Evolutionary conservation across 768 basidiomycete species (phyloP).

Genomic region (Russula lepida): DNA sequence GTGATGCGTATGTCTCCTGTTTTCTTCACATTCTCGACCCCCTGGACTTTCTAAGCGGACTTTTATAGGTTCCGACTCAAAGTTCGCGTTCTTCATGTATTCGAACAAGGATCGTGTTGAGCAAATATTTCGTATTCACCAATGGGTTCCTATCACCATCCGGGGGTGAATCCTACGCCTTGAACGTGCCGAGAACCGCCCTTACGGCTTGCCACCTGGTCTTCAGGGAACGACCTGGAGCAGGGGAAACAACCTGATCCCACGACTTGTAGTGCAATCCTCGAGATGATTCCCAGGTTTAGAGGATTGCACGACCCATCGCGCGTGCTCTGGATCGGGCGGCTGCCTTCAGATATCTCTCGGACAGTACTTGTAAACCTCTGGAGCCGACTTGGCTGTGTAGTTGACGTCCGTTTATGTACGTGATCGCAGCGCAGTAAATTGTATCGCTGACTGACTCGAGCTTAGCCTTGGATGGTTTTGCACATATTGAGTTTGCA

Average conservation of each 20-base stretch:
- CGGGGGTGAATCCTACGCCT: not conserved
- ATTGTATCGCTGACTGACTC: not conserved
- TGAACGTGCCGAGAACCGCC: not conserved
- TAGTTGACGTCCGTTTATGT: conserved; percentile 14
- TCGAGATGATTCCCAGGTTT: not conserved
- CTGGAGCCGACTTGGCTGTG: conserved; percentile 10
- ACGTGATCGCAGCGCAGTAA: not conserved
- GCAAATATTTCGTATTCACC: not conserved
- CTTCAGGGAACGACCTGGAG: not conserved
- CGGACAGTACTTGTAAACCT: not conserved
- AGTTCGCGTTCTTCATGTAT: conserved; percentile 8
- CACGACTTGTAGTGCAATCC: not conserved
- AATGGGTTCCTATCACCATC: not conserved
- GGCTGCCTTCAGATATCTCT: not conserved
- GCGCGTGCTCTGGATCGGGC: conserved; percentile 13
- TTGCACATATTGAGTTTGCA: conserved; percentile 14
- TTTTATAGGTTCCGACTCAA: not conserved
- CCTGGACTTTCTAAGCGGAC: not conserved
- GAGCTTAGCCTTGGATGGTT: not conserved
- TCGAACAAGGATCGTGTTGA: not conserved
- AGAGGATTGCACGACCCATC: not conserved
- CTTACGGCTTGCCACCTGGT: not conserved
- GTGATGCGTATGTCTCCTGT: conserved; percentile 3
- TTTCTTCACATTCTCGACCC: not conserved
- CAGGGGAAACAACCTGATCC: not conserved